Conservation (phyloP, 176 grass and related monocot genomes). For the Zea luxurians region DNA sequence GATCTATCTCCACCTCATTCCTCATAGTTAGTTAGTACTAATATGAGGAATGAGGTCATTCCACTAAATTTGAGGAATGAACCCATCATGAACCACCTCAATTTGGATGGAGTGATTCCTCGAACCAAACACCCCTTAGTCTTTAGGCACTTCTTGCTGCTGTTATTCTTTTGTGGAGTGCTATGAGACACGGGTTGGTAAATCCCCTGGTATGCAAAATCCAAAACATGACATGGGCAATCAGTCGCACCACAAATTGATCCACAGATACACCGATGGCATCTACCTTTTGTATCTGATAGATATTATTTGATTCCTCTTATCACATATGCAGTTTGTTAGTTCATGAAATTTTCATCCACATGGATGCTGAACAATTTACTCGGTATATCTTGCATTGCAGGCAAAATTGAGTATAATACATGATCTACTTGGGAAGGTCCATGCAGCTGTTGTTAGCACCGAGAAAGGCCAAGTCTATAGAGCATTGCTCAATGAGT, state of each 20-base stretch:
- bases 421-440: constrained; percentile 89
- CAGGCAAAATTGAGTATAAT: constrained; percentile 96
- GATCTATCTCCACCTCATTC: no score
- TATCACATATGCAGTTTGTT: neutral
- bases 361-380: neutral
- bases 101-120: no score
- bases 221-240: neutral
- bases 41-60: no score
- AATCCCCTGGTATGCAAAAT: constrained; percentile 10
- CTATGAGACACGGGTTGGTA: neutral
- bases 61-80: no score
- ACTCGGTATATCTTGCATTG: constrained; percentile 21
- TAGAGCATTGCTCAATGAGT: constrained; percentile 65
- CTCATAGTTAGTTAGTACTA: no score
- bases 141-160: constrained; percentile 6
- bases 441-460: constrained; percentile 82
- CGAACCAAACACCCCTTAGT: neutral
- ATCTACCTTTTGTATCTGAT: constrained; percentile 3
- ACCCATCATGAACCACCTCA: no score
- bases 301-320: constrained; percentile 8
- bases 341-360: constrained; percentile 20
- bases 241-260: constrained; percentile 6
- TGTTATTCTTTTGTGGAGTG: neutral
- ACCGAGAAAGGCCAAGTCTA: constrained; percentile 85
- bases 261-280: neutral